These are phyloP conservation scores for Psidium friedrichsthalianum DNA, from an alignment of 345 rosid genomes.

Conservation along the genomic window DNA sequence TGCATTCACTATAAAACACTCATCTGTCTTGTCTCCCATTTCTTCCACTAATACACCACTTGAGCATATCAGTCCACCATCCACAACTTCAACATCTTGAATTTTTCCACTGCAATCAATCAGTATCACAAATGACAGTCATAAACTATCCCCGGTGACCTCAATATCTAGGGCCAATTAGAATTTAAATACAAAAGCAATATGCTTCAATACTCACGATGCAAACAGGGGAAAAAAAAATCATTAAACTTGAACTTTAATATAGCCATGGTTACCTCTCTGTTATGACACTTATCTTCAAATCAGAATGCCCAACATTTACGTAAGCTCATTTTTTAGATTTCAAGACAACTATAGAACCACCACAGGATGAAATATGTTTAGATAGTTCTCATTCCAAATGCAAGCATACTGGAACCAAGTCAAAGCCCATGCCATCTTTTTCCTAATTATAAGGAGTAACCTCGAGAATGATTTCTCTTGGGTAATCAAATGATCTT, in stretches of 20 bases:
- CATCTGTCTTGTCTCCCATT: constrained; percentile 84
- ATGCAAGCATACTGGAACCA: neutral
- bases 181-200: no score
- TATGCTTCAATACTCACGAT: no score
- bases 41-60: constrained; percentile 75
- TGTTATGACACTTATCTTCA: no score
- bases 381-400: neutral
- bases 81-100: constrained; percentile 60
- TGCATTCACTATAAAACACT: constrained; percentile 81
- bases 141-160: neutral
- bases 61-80: constrained; percentile 83
- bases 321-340: no score
- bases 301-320: no score
- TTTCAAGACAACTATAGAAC: no score
- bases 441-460: neutral
- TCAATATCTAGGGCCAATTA: no score
- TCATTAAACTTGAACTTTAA: no score
- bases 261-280: no score
- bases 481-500: neutral
- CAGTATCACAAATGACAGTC: neutral
- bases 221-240: no score
- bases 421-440: neutral
- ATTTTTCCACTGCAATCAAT: constrained; percentile 44
- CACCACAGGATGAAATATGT: neutral
- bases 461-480: neutral